Base-by-base conservation (phyloP, 805 yeast species). In the Lipomyces starkeyi region DNA sequence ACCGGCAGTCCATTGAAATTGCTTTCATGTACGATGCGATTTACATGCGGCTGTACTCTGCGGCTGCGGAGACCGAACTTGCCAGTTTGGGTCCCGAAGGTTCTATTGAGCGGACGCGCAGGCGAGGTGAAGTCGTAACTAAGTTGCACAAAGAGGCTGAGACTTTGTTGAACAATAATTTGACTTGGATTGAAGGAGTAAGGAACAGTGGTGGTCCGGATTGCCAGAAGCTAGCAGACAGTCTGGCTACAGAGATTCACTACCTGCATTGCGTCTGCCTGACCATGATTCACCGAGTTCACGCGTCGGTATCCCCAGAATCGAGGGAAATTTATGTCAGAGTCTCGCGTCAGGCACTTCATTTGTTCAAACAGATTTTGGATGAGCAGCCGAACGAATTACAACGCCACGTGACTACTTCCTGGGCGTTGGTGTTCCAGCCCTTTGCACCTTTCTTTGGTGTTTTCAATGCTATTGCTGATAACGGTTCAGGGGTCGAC, bases 391-490 rank as follows among this genome's bases (percentile, higher is more conserved):
- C 68, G 9, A 62, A 34, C 20, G 62, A 40, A 29, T 53, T 40
- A 25, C 69, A 58, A 22, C 43, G 57, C 35, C 58, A 61, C 13
- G 66, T 64, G n/a, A 65, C 64, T 3, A 65, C 69, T 17, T 68
- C 71, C 27, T 65, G 69, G 69, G 69, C 71, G 14, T 60, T 68
- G 29, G 64, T 68, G 20, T 68, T 68, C 55, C 71, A 68, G 59
- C 71, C 71, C 11, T 68, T 68, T 29, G 71, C 71, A 17, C 68
- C 71, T 35, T 68, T 68, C 52, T 68, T 68, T 49, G 71, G 71
- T 22, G 69, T 68, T 17, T 68, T 65, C 56, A 59, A 60, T 40
- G 71, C 71, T 14, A 61, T 68, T 34, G 69, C 66, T 7, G 71
- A 67, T 13, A 61, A 57, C n/a, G 64, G 69, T 17, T 58, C 66